Evolutionary conservation across 164 flowering plant species (phyloP).

Genomic region (Magnolia officinalis): DNA sequence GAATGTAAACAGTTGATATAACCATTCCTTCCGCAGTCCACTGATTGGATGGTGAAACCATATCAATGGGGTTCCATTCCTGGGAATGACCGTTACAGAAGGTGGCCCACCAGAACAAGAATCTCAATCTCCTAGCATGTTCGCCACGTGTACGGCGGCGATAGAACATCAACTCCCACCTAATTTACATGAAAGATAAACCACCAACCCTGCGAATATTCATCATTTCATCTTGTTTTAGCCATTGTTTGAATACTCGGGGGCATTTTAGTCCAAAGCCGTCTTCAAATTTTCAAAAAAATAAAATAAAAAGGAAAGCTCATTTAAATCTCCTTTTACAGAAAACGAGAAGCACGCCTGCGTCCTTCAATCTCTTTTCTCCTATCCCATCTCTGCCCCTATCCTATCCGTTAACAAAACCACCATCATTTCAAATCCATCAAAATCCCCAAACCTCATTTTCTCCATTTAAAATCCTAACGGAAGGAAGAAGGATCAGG

Average conservation of each 20-base stretch:
- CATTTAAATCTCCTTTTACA: constrained; percentile 3
- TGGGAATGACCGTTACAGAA: no score
- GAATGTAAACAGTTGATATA: no score
- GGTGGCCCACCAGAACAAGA: no score
- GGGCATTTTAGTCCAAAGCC: not conserved
- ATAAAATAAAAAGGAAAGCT: not conserved
- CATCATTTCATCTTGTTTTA: not conserved
- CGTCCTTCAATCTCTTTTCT: not conserved
- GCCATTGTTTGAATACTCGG: not conserved
- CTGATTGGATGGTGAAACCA: no score
- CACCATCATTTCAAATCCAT: not conserved
- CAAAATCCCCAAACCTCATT: not conserved
- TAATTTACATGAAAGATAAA: not conserved
- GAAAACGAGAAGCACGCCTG: constrained; percentile 16
- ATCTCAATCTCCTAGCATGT: no score
- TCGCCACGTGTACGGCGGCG: no score
- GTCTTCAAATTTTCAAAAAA: not conserved
- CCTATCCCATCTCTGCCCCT: not conserved
- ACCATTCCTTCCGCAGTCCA: no score
- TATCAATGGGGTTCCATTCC: no score
- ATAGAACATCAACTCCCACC: no score
- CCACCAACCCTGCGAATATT: not conserved
- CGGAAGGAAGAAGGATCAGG: not conserved
- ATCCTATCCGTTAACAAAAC: not conserved
- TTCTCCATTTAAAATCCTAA: not conserved